Base-by-base conservation (phyloP, 1,284 basidiomycete species). In the Ceratobasidium sp. region DNA sequence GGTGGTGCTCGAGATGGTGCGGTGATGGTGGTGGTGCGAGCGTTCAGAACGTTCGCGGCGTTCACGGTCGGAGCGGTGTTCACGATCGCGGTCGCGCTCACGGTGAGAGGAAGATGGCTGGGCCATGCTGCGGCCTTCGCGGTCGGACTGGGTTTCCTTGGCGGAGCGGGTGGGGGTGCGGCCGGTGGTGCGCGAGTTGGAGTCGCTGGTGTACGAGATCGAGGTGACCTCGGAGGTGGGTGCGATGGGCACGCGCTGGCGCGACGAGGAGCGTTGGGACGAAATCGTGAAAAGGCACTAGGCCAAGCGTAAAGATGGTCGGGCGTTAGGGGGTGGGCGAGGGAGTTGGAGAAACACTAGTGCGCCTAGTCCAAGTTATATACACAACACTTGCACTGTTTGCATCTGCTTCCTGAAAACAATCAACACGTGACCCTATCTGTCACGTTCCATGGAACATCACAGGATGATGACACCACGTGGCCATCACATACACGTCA, bases 1-100 rank as follows among this genome's bases (percentile, higher is more conserved):
- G 9, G 92, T 93, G 0, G 92, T 93, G n/a, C 91, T 93, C 8
- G 92, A 93, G 75, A 93, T 92, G 69, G 92, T 93, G 73, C 92
- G 85, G 77, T 91, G 89, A 75, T 92, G 91, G 78, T 91, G 90
- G 78, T 89, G 89, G 62, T 83, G 83, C 60, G 88, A 85, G 18
- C 73, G 62, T 28, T 74, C 72, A 55, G 65, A 41, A 76, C 85
- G 85, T 41, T 86, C 84, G 72, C 84, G 85, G 76, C 86, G 87
- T 23, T 72, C 67, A 21, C 60, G 60, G 72, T 87, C 85, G 74
- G 87, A 84, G 71, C 87, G 84, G 75, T 87, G 61, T 30, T 34
- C 71, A 71, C 87, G 85, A 74, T 87, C 84, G 69, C 87, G 84
- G 53, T 76, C 75, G 48, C 74, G 74, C 75, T 87, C 73, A 16